Evolutionary conservation across 345 rosid genomes (phyloP), one percentile per base, ranked within the genome.

Genomic region (Durio zibethinus): DNA sequence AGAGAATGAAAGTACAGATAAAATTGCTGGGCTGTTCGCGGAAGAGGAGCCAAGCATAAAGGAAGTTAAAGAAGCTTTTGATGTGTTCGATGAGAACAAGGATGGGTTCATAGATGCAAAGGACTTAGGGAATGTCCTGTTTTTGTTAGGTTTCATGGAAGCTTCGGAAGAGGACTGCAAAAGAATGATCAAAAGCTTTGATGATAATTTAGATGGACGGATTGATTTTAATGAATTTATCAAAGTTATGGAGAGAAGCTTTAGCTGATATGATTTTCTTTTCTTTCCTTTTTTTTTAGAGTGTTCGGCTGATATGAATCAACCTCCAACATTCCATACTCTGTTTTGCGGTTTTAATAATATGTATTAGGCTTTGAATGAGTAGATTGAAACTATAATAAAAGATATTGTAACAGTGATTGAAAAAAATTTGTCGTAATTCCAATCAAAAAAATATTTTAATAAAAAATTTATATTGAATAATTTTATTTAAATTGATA

Each of bases 101-200:
- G 94, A 92, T 72, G 94, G 94, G 33, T 92, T 85, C 77, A 90
- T 92, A 68, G 90, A 88, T 69, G 89, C 89, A 40, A 35, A 36
- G 16, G 94, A 92, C 83, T 84, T 92, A 33, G 62, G 80, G 57
- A 81, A 74, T 72, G 82, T 86, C 7, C 73, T 92, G 38, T 6
- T 12, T 42, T 53, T 79, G 36, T 84, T 92, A 35, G 84, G 89
- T 74, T 80, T 79, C 2, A 25, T 60, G 15, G 79, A 84, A 23
- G 78, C 84, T 33, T 63, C 93, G 54, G 92, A 87, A 65, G 83
- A 69, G 31, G 91, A 89, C 3, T 92, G 93, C 83, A 62, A 79
- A 82, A 76, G 77, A n/a, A 86, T 92, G 92, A 90, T 90, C 9
- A 76, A 56, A 56, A 80, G 77, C 53, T 87, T 83, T 54, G 93